phyloP scores from a whole-genome alignment of 2,329 filamentous ascomycete species.

The Hymenoscyphus albidus region DNA sequence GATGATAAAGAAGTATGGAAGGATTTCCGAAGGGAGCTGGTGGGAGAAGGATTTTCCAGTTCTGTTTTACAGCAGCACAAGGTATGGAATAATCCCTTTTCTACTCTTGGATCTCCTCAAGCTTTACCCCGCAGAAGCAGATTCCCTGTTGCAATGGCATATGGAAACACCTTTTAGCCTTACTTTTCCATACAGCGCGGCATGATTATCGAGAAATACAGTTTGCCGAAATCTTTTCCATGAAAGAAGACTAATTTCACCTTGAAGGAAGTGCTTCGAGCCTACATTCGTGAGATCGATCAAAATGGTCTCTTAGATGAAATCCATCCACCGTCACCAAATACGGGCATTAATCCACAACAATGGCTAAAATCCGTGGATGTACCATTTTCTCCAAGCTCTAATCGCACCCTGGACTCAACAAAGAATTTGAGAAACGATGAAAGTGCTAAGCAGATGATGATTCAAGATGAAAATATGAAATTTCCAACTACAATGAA shows the following conservation, averaged over 20 bases:
- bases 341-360: constrained; percentile 26
- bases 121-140: neutral
- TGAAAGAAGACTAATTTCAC: neutral
- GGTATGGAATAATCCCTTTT: constrained; percentile 37
- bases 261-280: constrained; percentile 52
- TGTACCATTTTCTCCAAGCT: constrained; percentile 13
- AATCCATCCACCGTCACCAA: constrained; percentile 34
- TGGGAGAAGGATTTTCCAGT: constrained; percentile 54
- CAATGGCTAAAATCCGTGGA: constrained; percentile 27
- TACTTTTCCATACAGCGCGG: neutral
- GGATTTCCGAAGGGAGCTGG: constrained; percentile 54
- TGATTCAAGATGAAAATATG: constrained; percentile 31
- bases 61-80: constrained; percentile 54
- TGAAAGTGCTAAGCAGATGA: constrained; percentile 27
- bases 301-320: constrained; percentile 52
- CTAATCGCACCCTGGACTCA: constrained; percentile 25
- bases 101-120: neutral
- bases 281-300: constrained; percentile 59
- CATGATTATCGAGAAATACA: neutral
- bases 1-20: constrained; percentile 54
- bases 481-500: constrained; percentile 35
- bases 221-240: too few relatives aligned
- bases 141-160: neutral
- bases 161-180: neutral
- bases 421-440: constrained; percentile 21